Conservation (phyloP, 2,329 filamentous ascomycete species). For the Fusarium pininemorale region DNA sequence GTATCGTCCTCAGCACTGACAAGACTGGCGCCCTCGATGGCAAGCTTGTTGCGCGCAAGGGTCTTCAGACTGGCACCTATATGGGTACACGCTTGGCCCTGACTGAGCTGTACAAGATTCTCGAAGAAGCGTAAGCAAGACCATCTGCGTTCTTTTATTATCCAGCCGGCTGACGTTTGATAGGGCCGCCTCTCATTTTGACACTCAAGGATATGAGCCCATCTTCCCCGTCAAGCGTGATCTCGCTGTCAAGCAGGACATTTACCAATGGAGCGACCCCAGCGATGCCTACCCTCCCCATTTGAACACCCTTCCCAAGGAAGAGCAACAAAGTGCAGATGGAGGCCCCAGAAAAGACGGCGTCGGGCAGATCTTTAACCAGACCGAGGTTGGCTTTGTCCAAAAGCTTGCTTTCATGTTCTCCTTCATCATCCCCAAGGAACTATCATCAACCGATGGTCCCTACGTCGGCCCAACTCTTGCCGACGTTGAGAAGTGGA, state of each 20-base stretch:
- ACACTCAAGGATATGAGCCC: not conserved
- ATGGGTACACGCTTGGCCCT: conserved; percentile 13
- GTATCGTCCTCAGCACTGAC: conserved; percentile 10
- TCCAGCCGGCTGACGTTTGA: fast-evolving
- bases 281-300: conserved; percentile 19
- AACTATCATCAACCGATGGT: not conserved
- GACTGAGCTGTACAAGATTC: conserved; percentile 21
- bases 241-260: not conserved
- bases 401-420: not conserved
- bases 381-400: not conserved
- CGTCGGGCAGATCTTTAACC: conserved; percentile 12
- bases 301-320: not conserved
- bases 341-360: not conserved
- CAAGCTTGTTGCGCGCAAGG: not conserved
- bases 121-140: conserved; percentile 19
- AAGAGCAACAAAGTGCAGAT: not conserved
- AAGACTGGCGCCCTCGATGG: not conserved
- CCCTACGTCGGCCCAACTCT: conserved; percentile 15
- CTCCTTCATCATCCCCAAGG: conserved; percentile 10
- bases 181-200: conserved; percentile 9
- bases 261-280: conserved; percentile 19
- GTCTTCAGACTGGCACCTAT: conserved; percentile 17
- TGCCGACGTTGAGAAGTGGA: conserved; percentile 9
- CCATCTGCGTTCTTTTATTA: fast-evolving
- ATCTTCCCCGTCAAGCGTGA: conserved; percentile 11